Evolutionary conservation across 2,329 filamentous ascomycete species (phyloP), one percentile per base, ranked within the genome.

Genomic region (Zalaria obscura): DNA sequence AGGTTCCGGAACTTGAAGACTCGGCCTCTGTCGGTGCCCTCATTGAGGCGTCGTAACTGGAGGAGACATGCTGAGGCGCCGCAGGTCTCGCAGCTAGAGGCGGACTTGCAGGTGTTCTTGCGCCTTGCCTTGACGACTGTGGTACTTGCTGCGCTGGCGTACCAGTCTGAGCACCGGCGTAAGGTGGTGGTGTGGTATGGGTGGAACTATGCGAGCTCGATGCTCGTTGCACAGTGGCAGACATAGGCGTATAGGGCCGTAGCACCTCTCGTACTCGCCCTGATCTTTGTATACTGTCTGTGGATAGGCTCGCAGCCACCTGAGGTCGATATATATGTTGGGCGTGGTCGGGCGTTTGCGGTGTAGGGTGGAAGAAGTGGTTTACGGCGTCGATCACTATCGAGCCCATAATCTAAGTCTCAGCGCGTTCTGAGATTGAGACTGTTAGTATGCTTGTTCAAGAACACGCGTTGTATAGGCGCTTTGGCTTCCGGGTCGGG

Each of bases 331-430:
- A 36, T 26, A 31, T 36, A 31, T 33, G 35, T 29, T 41, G 38
- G 32, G 43, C 27, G 35, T 36, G 40, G 5, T 40, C 41, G 27
- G 34, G 40, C 28, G 42, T 25, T 28, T 39, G 38, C 33, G 38
- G 40, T 9, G 54, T 45, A 31, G 52, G 52, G 37, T 48, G 48
- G 46, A 57, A 57, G 51, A 78, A 70, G 65, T 85, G 78, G 62
- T 83, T 74, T 64, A 78, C 76, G 67, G 78, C 78, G 68, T 89
- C 84, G 65, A 76, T 62, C 55, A 76, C 64, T 52, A 76, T 62
- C 58, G 73, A 74, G 66, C 71, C 72, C 74, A 77, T 78, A 59
- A 67, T 73, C 39, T 44, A 44, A 36, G 40, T 29, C 6, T 27
- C n/a, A 31, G 25, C 3, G 27, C 25, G 26, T 40, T 33, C 42